Evolutionary conservation across 768 basidiomycete genomes (phyloP), one percentile per base, ranked within the genome.

Genomic region (Auriscalpium orientale): DNA sequence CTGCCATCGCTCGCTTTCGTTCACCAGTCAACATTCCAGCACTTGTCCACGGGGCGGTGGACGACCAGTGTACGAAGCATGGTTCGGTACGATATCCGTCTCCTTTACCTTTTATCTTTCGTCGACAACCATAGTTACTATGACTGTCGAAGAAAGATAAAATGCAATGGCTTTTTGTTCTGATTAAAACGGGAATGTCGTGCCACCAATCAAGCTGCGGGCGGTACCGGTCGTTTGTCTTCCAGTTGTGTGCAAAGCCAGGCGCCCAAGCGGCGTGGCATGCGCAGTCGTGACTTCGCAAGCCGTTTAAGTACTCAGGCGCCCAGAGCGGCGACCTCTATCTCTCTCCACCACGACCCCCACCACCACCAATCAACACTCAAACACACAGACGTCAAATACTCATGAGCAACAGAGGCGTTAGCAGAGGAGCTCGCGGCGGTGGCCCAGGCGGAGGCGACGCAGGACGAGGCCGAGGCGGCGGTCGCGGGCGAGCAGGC

Each of bases 381-480:
- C 22, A 3, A 2, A 43, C 12, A 43, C 13, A 3, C 40, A 43
- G n/a, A 43, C 40, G n/a, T 43, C 13, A 43, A 18, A 4, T 43
- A 49, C 21, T 16, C 15, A 49, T 18, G 28, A 28, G 35, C 36
- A 35, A 36, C 34, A 22, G 36, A n/a, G 50, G 36, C 16, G 49
- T n/a, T 36, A 21, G 50, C n/a, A 36, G 49, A 10, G 15, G 50
- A 10, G 50, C 50, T 1, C 16, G 58, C 37, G 67, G 54, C 40
- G 54, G 56, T 11, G 37, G 53, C 9, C n/a, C 16, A 12, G n/a
- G 61, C 15, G 61, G 63, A 15, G 46, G 48, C 1, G 56, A 49
- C 28, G 35, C 55, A 28, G 63, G 65, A 28, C 59, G 67, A 12
- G 57, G 40, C 8, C 49, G 52, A 12, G n/a, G 61, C 15, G 61